A percentile compares a stretch with the other conserved stretches of the same genome.
These are phyloP conservation scores for Davidsoniella australis DNA, from an alignment of 2,329 filamentous ascomycete genomes.

Conservation along the genomic window DNA sequence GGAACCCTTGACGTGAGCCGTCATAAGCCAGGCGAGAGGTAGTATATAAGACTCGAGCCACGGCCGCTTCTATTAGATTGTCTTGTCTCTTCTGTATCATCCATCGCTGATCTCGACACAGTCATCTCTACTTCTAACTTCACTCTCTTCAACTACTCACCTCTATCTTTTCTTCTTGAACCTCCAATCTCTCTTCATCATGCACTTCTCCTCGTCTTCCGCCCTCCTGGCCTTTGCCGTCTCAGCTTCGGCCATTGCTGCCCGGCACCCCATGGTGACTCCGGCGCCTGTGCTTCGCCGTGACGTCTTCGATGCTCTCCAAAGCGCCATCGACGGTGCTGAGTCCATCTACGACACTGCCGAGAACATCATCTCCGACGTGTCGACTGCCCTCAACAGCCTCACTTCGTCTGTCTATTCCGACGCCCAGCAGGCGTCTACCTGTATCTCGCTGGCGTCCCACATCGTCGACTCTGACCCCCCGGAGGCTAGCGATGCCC, in stretches of 20 bases:
- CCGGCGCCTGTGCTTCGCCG: slow-evolving; percentile 9
- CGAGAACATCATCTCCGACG: background rate
- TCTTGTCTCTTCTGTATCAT: background rate
- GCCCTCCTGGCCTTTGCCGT: slow-evolving; percentile 11
- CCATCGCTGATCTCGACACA: background rate
- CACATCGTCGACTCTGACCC: slow-evolving; percentile 8
- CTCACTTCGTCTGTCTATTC: slow-evolving; percentile 4
- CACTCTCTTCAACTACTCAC: background rate
- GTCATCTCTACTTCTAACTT: background rate
- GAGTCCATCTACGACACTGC: background rate
- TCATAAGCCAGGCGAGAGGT: no score
- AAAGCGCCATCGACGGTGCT: slow-evolving; percentile 6
- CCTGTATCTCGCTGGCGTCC: slow-evolving; percentile 10
- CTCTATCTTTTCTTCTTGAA: background rate
- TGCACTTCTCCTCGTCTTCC: slow-evolving; percentile 11
- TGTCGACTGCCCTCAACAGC: background rate
- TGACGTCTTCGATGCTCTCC: slow-evolving; percentile 10
- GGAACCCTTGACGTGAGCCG: no score
- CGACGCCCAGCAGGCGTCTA: slow-evolving; percentile 6
- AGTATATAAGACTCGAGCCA: no score
- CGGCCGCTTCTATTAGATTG: no score
- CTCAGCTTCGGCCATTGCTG: slow-evolving; percentile 11
- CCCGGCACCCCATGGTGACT: slow-evolving; percentile 12
- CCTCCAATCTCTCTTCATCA: slow-evolving; percentile 4
- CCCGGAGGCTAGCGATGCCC: slow-evolving; percentile 9